Evolutionary conservation across 352 stramenopile genomes (phyloP), one percentile per base, ranked within the genome.

Genomic region (Phytophthora pistaciae): DNA sequence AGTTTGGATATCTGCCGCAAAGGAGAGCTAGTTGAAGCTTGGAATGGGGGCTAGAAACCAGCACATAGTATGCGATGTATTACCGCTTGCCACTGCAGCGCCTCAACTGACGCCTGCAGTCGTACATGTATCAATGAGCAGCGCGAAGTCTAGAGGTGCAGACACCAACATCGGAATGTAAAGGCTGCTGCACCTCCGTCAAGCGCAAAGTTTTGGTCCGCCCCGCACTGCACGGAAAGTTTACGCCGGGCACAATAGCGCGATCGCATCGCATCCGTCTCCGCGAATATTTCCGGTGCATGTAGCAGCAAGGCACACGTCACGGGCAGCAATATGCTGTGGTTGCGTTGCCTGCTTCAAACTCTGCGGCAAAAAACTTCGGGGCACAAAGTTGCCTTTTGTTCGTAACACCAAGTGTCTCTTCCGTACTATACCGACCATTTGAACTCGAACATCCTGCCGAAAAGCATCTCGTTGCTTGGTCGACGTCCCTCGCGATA

Each of bases 131-230:
- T 44, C 38, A 14, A 44, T 44, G 38, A n/a, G 2, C 38, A 44
- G 14, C 13, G 6, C 18, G 40, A 49, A 49, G 29, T 33, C 6
- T 33, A 33, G 7, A 33, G 6, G 29, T 10, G 14, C 16, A n/a
- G 46, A 18, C 46, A 7, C 7, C 20, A 27, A 9, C 20, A 53
- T 25, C 46, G 20, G 44, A 25, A 23, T 29, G 46, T 16, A 53
- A 53, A 53, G 42, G 42, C 42, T 49, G 36, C 46, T 53, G 46
- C 44, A 29, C 14, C 40, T 49, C n/a, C 44, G 44, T 48, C 40
- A 48, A 48, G 18, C 5, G 42, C 18, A 21, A 21, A 49, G 18
- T 21, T 23, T 53, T 53, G 46, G 46, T 53, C 46, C 46, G 46
- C 46, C 46, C 46, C 46, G 38, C 13, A 44, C 16, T 21, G 42